Base-by-base conservation (phyloP, 768 basidiomycete species). In the Dioszegia aurantiaca region DNA sequence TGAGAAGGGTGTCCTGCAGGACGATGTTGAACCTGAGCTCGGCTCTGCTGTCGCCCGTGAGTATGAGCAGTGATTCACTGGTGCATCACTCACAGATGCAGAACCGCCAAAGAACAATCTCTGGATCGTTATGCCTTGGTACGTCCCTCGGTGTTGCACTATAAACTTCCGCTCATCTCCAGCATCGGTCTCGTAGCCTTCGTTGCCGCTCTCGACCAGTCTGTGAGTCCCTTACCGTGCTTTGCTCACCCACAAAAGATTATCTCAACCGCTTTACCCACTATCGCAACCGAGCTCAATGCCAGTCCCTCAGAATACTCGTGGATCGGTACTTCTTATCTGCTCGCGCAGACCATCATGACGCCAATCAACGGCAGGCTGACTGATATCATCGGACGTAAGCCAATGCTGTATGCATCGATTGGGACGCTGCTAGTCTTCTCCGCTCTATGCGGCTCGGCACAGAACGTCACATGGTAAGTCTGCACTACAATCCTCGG, bases 351-450 rank as follows among this genome's bases (percentile, higher is more conserved):
- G 36, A 68, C 72, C 0, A 24, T 69, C 48, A 67, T 75, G 68
- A 68, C 64, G 12, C 73, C 73, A 2, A 55, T 72, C 33, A 71
- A 64, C 42, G 74, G 74, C 14, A 59, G 74, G 43, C 37, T 71
- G 42, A 67, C 68, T n/a, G 74, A 75, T 62, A 75, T 75, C 48
- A 61, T 68, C 4, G 74, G 74, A 5, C 56, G 74, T 12, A 75
- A 75, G 56, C 65, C 67, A 0, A 60, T 67, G 6, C 51, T 75
- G 19, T 68, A 67, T 31, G 51, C 58, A 12, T 57, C 70, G 2
- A 67, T 75, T 30, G 23, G 58, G 3, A 36, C 68, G 17, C 53
- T 75, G 19, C 24, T 70, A 17, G 54, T 73, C 10, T 71, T 69
- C 17, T 73, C 72, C 0, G 68, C 68, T 2, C 23, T 73, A 0